A percentile compares a stretch with the other conserved stretches of the same genome.
These are phyloP conservation scores for Penstemon davidsonii DNA, from an alignment of 257 asterid genomes.

Conservation along the genomic window DNA sequence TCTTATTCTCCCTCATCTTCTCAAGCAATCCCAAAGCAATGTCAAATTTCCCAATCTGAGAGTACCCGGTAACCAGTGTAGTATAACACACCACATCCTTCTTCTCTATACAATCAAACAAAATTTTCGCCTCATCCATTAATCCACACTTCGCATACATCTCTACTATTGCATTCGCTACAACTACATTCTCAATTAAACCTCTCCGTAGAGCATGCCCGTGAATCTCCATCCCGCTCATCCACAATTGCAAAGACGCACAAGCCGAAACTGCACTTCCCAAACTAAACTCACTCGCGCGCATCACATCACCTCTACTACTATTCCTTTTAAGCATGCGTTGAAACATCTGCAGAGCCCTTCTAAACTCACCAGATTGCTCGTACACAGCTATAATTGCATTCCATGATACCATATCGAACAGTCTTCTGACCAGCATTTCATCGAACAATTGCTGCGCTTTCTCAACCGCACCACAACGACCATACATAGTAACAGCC, in stretches of 20 bases:
- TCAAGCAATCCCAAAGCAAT: conserved; percentile 61
- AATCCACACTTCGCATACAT: conserved; percentile 82
- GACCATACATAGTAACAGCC: conserved; percentile 68
- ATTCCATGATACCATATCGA: conserved; percentile 79
- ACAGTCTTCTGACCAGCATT: conserved; percentile 45
- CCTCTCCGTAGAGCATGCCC: conserved; percentile 62
- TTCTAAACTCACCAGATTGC: conserved; percentile 44
- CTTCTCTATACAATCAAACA: conserved; percentile 63
- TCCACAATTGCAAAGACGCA: conserved; percentile 49
- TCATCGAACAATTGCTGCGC: conserved; percentile 69
- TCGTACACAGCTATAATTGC: conserved; percentile 60
- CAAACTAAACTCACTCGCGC: conserved; percentile 73
- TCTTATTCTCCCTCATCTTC: conserved; percentile 59
- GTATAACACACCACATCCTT: conserved; percentile 94
- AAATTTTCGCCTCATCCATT: conserved; percentile 62
- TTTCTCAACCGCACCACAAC: conserved; percentile 47
- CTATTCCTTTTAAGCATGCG: conserved; percentile 42
- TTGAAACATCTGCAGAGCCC: conserved; percentile 51
- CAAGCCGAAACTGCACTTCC: conserved; percentile 76
- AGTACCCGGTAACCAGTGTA: conserved; percentile 77
- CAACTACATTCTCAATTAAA: conserved; percentile 56
- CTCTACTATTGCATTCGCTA: conserved; percentile 81
- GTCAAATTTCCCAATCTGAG: conserved; percentile 71
- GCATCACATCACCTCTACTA: conserved; percentile 33
- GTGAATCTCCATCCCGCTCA: conserved; percentile 64